A percentile compares a stretch with the other conserved stretches of the same genome.
phyloP scores from a whole-genome alignment of 2,329 filamentous ascomycete species.

The Acarospora socialis region DNA sequence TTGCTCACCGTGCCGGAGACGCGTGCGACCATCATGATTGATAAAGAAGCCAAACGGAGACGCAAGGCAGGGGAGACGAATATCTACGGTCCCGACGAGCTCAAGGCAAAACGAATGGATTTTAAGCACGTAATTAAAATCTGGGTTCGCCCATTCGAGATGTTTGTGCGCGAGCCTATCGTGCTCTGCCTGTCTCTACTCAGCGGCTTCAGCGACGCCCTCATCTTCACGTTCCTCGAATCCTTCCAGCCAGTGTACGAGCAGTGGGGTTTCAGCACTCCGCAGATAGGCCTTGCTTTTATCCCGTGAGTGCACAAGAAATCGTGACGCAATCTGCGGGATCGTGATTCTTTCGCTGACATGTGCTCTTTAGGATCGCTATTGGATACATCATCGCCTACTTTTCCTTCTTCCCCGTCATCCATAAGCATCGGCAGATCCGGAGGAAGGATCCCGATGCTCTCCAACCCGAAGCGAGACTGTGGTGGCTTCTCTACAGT shows the following conservation, averaged over 20 bases:
- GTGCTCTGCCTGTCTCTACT: constrained; percentile 46
- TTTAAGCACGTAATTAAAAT: too few relatives aligned
- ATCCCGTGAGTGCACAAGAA: constrained; percentile 29
- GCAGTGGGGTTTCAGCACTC: constrained; percentile 42
- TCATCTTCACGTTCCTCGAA: constrained; percentile 55
- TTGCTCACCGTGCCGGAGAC: constrained; percentile 63
- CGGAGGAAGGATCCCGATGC: constrained; percentile 32
- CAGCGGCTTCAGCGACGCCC: constrained; percentile 48
- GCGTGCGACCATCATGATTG: constrained; percentile 60
- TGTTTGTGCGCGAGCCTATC: constrained; percentile 53
- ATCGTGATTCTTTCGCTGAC: background rate
- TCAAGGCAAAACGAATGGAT: too few relatives aligned
- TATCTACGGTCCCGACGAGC: constrained; percentile 59
- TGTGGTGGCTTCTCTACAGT: constrained; percentile 48
- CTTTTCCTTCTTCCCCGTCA: constrained; percentile 41
- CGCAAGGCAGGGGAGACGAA: constrained; percentile 48
- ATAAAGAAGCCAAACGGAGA: constrained; percentile 61
- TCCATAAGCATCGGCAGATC: constrained; percentile 34
- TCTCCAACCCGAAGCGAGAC: constrained; percentile 51
- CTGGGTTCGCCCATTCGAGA: constrained; percentile 47
- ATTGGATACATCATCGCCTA: constrained; percentile 48
- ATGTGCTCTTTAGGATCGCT: too few relatives aligned
- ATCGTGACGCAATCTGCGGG: background rate
- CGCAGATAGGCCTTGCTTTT: constrained; percentile 38
- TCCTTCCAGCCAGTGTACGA: constrained; percentile 45